Evolutionary conservation across 306 rosid genomes (phyloP), one percentile per base, ranked within the genome.

Genomic region (Cotoneaster glaucophyllus): DNA sequence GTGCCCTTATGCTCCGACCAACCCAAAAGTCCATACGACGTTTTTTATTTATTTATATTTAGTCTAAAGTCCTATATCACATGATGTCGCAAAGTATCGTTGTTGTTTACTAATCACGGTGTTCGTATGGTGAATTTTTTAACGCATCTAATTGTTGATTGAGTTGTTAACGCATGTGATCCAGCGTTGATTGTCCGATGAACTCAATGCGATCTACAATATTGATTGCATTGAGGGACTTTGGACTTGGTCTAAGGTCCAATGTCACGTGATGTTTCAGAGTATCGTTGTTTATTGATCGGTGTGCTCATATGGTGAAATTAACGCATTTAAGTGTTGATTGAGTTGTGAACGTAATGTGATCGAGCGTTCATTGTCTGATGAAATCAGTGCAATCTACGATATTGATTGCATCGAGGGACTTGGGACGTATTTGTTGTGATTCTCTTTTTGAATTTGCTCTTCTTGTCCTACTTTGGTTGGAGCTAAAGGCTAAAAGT

Each of bases 401-500:
- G 22, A 24, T 13, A 59, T 25, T 59, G 15, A 17, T 14, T 15
- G 67, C 8, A 26, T 31, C 21, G 43, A 31, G 43, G 54, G 54
- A 50, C 54, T 17, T 4, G 21, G 34, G 13, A 15, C 45, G 32
- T 29, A 25, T 6, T 52, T 43, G 29, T 44, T 62, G 6, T 45
- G 45, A 22, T 62, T 50, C 6, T 15, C 21, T 17, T 0, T 18
- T 15, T 50, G 6, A 15, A 18, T 50, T 1, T 73, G 5, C 21
- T 56, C 29, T 29, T 8, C 8, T 15, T 48, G 64, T 79, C 31
- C 29, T 53, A 1, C 25, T 58, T 25, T 41, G 7, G 17, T 52
- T 56, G 66, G 66, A 14, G n/a, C n/a, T 18, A 21, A 21, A 66
- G 44, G 62, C 63, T n/a, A 6, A 78, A 72, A 74, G 68, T 13